phyloP scores from a whole-genome alignment of 306 rosid species.

The Pyrus pyrifolia region DNA sequence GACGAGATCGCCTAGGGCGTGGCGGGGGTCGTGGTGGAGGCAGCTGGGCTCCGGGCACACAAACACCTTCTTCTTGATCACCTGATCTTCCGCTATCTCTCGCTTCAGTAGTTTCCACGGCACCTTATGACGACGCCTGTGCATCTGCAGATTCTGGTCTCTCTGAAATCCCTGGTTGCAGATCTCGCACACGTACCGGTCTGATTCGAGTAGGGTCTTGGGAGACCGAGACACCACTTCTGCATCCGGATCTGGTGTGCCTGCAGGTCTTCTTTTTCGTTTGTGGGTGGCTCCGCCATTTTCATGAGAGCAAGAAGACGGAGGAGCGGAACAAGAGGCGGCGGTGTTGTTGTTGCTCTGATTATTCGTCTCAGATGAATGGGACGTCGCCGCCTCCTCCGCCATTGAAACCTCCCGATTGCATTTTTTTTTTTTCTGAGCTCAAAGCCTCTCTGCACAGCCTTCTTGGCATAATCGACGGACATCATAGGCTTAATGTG shows the following conservation, averaged over 20 bases:
- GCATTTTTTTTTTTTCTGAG: too few relatives aligned
- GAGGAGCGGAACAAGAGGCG: constrained; percentile 30
- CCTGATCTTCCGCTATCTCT: constrained; percentile 38
- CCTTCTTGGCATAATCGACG: too few relatives aligned
- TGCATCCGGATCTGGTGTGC: constrained; percentile 99
- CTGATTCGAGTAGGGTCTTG: constrained; percentile 76
- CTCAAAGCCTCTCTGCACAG: too few relatives aligned
- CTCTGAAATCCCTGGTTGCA: constrained; percentile 95
- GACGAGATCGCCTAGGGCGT: constrained; percentile 91
- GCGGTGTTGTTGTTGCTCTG: constrained; percentile 27
- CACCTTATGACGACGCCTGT: constrained; percentile 77
- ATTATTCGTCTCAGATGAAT: too few relatives aligned
- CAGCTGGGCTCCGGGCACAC: constrained; percentile 90
- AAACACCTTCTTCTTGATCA: constrained; percentile 59
- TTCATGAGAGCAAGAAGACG: constrained; percentile 46
- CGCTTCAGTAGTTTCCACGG: constrained; percentile 86
- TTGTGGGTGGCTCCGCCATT: constrained; percentile 44
- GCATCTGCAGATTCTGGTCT: constrained; percentile 99
- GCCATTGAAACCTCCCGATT: too few relatives aligned
- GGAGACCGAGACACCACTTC: constrained; percentile 92
- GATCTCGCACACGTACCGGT: constrained; percentile 94
- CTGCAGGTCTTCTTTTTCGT: constrained; percentile 94
- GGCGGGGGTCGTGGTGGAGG: constrained; percentile 81
- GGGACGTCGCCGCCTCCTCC: too few relatives aligned
- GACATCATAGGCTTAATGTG: too few relatives aligned